Evolutionary conservation across 1,284 basidiomycete genomes (phyloP).

Genomic region (Stygiomarasmius scandens): DNA sequence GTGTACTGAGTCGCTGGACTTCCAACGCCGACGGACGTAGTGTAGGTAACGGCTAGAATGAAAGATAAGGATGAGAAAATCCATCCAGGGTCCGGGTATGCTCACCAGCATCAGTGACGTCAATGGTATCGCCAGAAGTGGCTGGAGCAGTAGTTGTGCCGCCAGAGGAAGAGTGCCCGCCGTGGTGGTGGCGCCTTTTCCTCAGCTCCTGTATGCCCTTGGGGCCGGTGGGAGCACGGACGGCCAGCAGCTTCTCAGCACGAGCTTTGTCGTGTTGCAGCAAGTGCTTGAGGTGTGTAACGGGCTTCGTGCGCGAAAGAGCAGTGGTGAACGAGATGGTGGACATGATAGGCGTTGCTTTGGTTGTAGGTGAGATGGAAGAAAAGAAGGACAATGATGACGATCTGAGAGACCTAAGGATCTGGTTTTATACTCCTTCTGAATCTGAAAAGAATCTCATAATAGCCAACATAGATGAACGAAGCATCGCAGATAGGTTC

Average conservation of each 20-base stretch:
- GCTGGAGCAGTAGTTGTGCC: constrained; percentile 3
- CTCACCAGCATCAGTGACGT: constrained; percentile 12
- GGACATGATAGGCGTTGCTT: not conserved
- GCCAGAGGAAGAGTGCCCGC: constrained; percentile 18
- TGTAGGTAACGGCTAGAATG: constrained; percentile 45
- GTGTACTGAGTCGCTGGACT: constrained; percentile 22
- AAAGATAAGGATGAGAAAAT: constrained; percentile 26
- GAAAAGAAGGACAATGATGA: not conserved
- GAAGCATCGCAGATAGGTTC: too few relatives aligned
- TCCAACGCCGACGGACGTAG: constrained; percentile 48
- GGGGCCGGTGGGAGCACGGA: constrained; percentile 56
- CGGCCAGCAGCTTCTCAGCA: constrained; percentile 53
- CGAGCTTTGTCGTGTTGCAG: constrained; percentile 55
- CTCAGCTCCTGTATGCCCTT: constrained; percentile 24
- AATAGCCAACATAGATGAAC: too few relatives aligned
- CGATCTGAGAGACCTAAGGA: not conserved
- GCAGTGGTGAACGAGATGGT: constrained; percentile 47
- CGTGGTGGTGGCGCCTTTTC: constrained; percentile 27
- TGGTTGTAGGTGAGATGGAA: not conserved
- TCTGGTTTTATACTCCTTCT: not conserved
- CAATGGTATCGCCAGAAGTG: constrained; percentile 8
- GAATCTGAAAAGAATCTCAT: not conserved
- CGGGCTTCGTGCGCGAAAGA: constrained; percentile 43
- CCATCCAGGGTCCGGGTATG: constrained; percentile 33
- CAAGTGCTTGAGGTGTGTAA: constrained; percentile 47